phyloP scores from a whole-genome alignment of 306 rosid species.

The Calophaca sinica region DNA sequence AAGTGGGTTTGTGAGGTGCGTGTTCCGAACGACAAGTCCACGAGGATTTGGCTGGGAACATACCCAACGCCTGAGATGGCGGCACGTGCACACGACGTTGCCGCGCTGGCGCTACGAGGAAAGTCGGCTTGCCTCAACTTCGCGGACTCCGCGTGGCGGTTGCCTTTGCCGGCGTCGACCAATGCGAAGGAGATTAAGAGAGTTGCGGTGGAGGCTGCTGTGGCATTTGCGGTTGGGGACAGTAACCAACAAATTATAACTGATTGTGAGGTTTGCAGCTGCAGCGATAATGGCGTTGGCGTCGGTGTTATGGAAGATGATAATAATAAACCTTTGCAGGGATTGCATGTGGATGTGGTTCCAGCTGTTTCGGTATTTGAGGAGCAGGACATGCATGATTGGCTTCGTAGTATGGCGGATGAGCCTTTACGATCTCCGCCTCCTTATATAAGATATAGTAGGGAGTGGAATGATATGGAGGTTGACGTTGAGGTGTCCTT shows the following conservation, averaged over 20 bases:
- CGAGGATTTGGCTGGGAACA: conserved; percentile 86
- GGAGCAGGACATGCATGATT: conserved; percentile 49
- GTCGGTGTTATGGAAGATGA: background rate
- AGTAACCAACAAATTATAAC: too few relatives aligned
- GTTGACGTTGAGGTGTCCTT: conserved; percentile 51
- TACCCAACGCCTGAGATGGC: conserved; percentile 88
- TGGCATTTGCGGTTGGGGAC: conserved; percentile 45
- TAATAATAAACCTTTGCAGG: background rate
- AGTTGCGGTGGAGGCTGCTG: conserved; percentile 76
- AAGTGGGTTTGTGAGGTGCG: conserved; percentile 91
- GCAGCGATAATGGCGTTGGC: background rate
- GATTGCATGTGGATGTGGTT: conserved; percentile 48
- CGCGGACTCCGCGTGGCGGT: conserved; percentile 76
- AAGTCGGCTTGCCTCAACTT: conserved; percentile 77
- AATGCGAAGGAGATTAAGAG: conserved; percentile 58
- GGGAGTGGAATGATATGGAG: conserved; percentile 44
- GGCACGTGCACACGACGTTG: conserved; percentile 92
- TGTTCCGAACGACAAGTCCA: conserved; percentile 64
- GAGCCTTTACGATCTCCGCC: conserved; percentile 65
- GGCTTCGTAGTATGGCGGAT: conserved; percentile 58
- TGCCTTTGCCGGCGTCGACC: conserved; percentile 53
- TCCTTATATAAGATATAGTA: background rate
- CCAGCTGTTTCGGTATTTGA: conserved; percentile 41
- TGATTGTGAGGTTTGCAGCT: conserved; percentile 42
- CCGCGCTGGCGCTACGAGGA: conserved; percentile 66